A percentile compares a stretch with the other conserved stretches of the same genome.
These are phyloP conservation scores for Trametes cingulata DNA, from an alignment of 768 basidiomycete genomes.

Conservation along the genomic window DNA sequence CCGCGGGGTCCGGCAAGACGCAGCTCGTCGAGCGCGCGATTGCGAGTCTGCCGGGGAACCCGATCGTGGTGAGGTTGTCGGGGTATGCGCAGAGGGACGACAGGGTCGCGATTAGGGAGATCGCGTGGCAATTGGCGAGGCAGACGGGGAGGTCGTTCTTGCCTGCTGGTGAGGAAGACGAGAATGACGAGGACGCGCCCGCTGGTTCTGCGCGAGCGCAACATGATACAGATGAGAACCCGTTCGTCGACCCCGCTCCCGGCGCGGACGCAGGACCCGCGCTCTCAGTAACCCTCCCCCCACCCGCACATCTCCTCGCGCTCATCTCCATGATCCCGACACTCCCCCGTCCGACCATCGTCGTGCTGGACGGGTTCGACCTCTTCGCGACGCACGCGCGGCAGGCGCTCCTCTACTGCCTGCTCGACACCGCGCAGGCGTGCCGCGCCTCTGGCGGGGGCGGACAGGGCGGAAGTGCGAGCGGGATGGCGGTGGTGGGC, in stretches of 20 bases:
- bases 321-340: slow-evolving; percentile 78
- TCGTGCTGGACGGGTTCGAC: slow-evolving; percentile 92
- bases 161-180: slow-evolving; percentile 39
- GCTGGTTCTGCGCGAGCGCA: neutral
- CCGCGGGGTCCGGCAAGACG: slow-evolving; percentile 86
- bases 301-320: slow-evolving; percentile 69
- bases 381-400: slow-evolving; percentile 90
- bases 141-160: slow-evolving; percentile 70
- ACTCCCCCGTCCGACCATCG: slow-evolving; percentile 73
- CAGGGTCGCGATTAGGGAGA: slow-evolving; percentile 87
- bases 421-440: slow-evolving; percentile 92
- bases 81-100: slow-evolving; percentile 87
- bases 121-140: slow-evolving; percentile 78
- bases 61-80: slow-evolving; percentile 79
- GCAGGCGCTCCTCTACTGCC: slow-evolving; percentile 91
- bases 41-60: slow-evolving; percentile 43
- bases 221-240: slow-evolving; percentile 44
- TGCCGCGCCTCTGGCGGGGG: slow-evolving; percentile 52
- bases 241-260: slow-evolving; percentile 44
- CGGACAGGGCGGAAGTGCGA: slow-evolving; percentile 22
- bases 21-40: slow-evolving; percentile 66
- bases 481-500: slow-evolving; percentile 84
- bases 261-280: slow-evolving; percentile 7
- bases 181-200: slow-evolving; percentile 31
- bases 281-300: slow-evolving; percentile 46